phyloP scores from a whole-genome alignment of 169 alveolate species.

The Cryptosporidium ryanae region DNA sequence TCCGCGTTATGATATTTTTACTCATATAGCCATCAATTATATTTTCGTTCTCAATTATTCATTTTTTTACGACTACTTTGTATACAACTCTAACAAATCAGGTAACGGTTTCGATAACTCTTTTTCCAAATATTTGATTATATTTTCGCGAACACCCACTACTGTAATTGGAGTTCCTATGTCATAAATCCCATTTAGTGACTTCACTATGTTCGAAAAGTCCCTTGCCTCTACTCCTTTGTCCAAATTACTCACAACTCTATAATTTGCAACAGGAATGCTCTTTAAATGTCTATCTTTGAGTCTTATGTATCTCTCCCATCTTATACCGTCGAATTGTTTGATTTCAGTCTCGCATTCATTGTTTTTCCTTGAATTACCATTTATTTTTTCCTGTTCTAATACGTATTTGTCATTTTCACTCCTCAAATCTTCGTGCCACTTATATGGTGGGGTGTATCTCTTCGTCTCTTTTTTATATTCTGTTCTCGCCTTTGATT shows the following conservation, averaged over 20 bases:
- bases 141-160: conserved; percentile 44
- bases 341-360: background rate
- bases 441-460: conserved; percentile 54
- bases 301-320: conserved; percentile 63
- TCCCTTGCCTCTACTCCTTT: background rate
- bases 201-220: conserved; percentile 19
- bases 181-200: conserved; percentile 5
- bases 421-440: conserved; percentile 66
- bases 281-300: conserved; percentile 62
- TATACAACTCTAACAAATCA: conserved; percentile 31
- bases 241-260: conserved; percentile 17
- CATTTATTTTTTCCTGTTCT: background rate
- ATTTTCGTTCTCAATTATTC: too few species aligned
- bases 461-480: conserved; percentile 1
- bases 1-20: too few species aligned
- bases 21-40: too few species aligned
- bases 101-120: conserved; percentile 53
- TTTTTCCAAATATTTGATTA: conserved; percentile 26
- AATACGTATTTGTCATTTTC: conserved; percentile 2
- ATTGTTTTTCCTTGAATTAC: background rate
- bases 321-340: conserved; percentile 5
- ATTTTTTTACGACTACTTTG: background rate
- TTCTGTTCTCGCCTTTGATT: background rate
- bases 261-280: conserved; percentile 29
- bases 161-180: conserved; percentile 52